Percentiles rank a stretch among this genome's conserved stretches.
These are phyloP conservation scores for Lyophyllum atratum DNA, from an alignment of 768 basidiomycete species.

Conservation along the genomic window DNA sequence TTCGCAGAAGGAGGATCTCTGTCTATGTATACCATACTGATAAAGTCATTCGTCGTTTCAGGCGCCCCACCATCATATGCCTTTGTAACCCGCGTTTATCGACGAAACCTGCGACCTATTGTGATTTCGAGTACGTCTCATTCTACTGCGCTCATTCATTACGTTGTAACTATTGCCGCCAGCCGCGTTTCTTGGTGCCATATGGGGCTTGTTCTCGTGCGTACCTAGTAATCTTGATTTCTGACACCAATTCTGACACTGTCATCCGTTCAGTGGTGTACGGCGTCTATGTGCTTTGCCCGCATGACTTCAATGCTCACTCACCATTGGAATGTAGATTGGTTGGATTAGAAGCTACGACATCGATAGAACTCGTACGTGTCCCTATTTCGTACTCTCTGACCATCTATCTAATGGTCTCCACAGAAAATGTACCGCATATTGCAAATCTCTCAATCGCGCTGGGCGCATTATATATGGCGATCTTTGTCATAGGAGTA, in stretches of 20 bases:
- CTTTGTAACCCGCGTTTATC: constrained; percentile 58
- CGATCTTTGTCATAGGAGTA: constrained; percentile 51
- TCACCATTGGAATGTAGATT: constrained; percentile 40
- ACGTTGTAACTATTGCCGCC: constrained; percentile 1
- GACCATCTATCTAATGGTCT: neutral
- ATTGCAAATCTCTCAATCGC: constrained; percentile 37
- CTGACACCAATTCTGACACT: neutral
- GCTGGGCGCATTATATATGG: constrained; percentile 39
- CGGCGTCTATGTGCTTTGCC: constrained; percentile 8
- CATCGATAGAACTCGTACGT: constrained; percentile 51
- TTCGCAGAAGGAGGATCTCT: too few species aligned
- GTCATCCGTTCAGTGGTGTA: constrained; percentile 30
- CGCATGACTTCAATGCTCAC: neutral
- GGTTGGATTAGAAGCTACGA: constrained; percentile 59
- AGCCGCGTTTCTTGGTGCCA: constrained; percentile 47
- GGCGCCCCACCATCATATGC: constrained; percentile 58
- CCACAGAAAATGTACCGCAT: constrained; percentile 39
- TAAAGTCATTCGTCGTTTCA: constrained; percentile 19
- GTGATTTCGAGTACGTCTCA: constrained; percentile 42
- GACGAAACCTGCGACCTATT: constrained; percentile 61
- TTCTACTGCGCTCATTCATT: neutral
- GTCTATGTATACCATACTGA: neutral
- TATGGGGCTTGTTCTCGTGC: constrained; percentile 69
- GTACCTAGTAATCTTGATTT: constrained; percentile 24
- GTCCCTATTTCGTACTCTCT: too few species aligned